Conservation (phyloP, 345 rosid species). For the Boechera divaricarpa region DNA sequence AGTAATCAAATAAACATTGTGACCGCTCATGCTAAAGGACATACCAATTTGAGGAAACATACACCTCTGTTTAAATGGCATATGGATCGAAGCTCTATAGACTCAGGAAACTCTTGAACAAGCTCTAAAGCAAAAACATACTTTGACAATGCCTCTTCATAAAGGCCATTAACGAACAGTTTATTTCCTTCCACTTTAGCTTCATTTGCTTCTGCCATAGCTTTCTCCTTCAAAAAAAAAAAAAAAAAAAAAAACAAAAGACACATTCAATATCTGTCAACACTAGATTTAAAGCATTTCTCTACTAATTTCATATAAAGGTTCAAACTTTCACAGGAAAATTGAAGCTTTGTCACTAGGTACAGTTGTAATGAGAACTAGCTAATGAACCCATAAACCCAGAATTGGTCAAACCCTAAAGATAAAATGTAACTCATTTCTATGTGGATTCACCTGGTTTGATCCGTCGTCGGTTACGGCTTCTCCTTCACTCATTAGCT, state of each 20-base stretch:
- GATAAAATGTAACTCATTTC: conserved; percentile 6
- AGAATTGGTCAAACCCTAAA: conserved; percentile 17
- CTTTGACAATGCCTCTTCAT: conserved; percentile 78
- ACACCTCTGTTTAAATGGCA: conserved; percentile 82
- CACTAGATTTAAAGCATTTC: background rate
- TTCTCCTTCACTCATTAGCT: conserved; percentile 25
- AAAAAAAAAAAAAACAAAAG: background rate
- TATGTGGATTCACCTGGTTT: conserved; percentile 47
- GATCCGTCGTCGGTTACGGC: conserved; percentile 45
- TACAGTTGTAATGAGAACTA: background rate
- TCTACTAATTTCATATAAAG: conserved; percentile 12
- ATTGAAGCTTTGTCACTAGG: background rate
- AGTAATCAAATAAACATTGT: background rate
- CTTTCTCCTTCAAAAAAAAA: conserved; percentile 52
- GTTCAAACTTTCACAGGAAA: background rate
- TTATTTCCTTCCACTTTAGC: conserved; percentile 84
- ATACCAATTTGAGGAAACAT: conserved; percentile 83
- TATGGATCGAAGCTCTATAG: conserved; percentile 67
- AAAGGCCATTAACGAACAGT: conserved; percentile 64
- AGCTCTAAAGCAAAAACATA: conserved; percentile 68
- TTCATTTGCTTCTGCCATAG: conserved; percentile 66
- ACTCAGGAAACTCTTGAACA: conserved; percentile 49
- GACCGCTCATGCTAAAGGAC: conserved; percentile 8
- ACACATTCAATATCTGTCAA: conserved; percentile 4
- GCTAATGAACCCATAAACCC: conserved; percentile 29